Evolutionary conservation across 1,284 basidiomycete species (phyloP), one percentile per base, ranked within the genome.

Genomic region (Leccinum pachyderme): DNA sequence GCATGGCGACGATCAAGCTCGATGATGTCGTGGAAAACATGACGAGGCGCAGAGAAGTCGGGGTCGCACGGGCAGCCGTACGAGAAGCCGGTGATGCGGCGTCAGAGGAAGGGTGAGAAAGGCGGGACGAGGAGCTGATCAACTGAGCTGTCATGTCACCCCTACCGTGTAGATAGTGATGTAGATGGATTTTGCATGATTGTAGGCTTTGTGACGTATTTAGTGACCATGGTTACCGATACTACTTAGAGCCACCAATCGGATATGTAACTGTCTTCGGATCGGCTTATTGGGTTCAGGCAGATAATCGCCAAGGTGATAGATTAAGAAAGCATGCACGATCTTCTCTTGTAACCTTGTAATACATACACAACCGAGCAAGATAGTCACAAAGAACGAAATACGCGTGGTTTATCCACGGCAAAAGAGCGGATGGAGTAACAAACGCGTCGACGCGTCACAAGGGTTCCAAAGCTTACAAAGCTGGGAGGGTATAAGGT

Each of bases 321-420:
- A 9, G 29, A 41, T 7, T 12, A 39, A 39, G 37, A 39, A 39
- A 22, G 11, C 37, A 39, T 22, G 37, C 37, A 39, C 11, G 37
- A 39, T 39, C 18, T 39, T 39, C 37, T 18, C n/a, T 39, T 8
- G n/a, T n/a, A 35, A 8, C n/a, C n/a, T n/a, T 35, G 33, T 37
- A 37, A 9, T 35, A 35, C 33, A 37, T 39, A 39, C 37, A 39
- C 37, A 22, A 47, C 7, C 8, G 5, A 15, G 39, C 13, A 24
- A 39, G 49, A 9, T n/a, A 43, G 7, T 5, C 6, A 57, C 52
- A 41, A 5, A 5, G n/a, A 61, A 61, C 50, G 37, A 63, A 61
- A 39, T 39, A 39, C 18, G 22, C 5, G 11, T 25, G 22, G 37
- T 7, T 28, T 13, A 32, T 18, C 2, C 18, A 35, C 57, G 22